phyloP scores from a whole-genome alignment of 2,329 filamentous ascomycete species.

The Clarireedia paspali region DNA sequence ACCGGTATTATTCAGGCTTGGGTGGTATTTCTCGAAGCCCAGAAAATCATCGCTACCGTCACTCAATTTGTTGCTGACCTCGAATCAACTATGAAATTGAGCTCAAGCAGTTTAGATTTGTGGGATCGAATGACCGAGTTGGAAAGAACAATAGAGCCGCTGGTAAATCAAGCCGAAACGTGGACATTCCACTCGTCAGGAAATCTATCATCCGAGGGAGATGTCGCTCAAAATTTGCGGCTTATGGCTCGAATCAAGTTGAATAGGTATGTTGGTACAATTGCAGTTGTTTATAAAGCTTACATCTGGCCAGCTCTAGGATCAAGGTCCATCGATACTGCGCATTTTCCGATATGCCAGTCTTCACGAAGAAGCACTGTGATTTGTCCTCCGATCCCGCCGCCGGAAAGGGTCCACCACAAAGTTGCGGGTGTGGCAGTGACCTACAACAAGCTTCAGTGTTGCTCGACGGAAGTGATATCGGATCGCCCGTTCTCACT shows the following conservation, averaged over 20 bases:
- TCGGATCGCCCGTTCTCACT: not conserved
- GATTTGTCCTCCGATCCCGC: conserved; percentile 31
- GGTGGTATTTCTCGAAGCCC: conserved; percentile 36
- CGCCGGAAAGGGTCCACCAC: not conserved
- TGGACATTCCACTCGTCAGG: conserved; percentile 12
- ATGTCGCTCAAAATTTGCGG: conserved; percentile 37
- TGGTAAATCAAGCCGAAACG: conserved; percentile 18
- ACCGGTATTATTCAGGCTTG: conserved; percentile 28
- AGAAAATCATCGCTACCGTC: conserved; percentile 39
- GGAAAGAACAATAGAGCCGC: conserved; percentile 20
- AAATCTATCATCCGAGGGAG: conserved; percentile 17
- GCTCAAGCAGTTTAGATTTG: conserved; percentile 34
- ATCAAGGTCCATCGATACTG: conserved; percentile 45
- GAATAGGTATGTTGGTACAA: conserved; percentile 3
- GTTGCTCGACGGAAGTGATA: not conserved
- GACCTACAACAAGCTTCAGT: not conserved
- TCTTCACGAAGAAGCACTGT: conserved; percentile 43
- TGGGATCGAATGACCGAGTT: conserved; percentile 27
- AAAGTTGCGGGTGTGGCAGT: conserved; percentile 2
- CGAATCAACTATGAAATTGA: conserved; percentile 34
- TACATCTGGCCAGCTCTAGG: conserved; percentile 32
- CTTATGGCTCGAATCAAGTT: conserved; percentile 42
- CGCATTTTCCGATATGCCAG: conserved; percentile 42
- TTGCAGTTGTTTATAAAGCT: no score
- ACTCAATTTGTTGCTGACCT: conserved; percentile 42